Conservation (phyloP, 768 basidiomycete species). For the Rickenella mellea region DNA sequence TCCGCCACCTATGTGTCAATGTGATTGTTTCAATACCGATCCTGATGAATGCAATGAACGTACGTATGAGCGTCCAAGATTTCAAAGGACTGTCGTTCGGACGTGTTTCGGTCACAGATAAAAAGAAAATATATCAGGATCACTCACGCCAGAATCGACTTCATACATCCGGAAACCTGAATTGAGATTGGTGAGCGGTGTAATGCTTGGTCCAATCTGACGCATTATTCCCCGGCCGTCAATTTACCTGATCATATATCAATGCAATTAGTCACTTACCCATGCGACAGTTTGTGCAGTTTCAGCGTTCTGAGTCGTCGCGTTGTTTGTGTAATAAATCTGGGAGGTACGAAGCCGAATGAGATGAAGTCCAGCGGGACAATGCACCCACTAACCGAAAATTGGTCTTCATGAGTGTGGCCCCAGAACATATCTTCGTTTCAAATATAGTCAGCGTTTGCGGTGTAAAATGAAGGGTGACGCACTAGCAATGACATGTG, state of each 20-base stretch:
- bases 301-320: conserved; percentile 42
- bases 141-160: conserved; percentile 55
- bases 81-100: conserved; percentile 52
- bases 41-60: conserved; percentile 14
- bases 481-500: conserved; percentile 69
- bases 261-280: conserved; percentile 21
- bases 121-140: not conserved
- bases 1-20: conserved; percentile 40
- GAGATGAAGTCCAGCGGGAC: not conserved
- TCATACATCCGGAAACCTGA: conserved; percentile 69
- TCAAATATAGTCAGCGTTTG: conserved; percentile 8
- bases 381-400: conserved; percentile 35
- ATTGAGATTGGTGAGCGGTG: conserved; percentile 63
- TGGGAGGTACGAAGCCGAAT: conserved; percentile 13
- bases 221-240: not conserved
- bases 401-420: conserved; percentile 67
- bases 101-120: not conserved
- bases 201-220: conserved; percentile 62
- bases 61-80: conserved; percentile 72
- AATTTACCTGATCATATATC: not conserved
- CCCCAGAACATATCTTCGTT: conserved; percentile 63
- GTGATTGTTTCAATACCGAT: not conserved
- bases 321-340: conserved; percentile 72
- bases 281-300: conserved; percentile 49
- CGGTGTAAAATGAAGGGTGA: conserved; percentile 8